Evolutionary conservation across 2,329 filamentous ascomycete species (phyloP).

Genomic region (Neonectria ditissima): DNA sequence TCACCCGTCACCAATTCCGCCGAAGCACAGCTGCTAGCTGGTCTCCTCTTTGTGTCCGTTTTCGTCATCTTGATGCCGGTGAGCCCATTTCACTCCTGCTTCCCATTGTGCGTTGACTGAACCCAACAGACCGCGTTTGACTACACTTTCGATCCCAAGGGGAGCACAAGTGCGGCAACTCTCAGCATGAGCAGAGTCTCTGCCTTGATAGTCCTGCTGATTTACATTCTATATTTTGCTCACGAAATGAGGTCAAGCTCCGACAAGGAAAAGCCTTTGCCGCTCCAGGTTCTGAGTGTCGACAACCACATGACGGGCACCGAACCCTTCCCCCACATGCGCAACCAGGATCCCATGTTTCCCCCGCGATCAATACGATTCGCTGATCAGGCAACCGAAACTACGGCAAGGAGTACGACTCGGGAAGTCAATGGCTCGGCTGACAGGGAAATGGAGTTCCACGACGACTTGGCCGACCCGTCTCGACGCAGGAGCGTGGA

Average conservation of each 20-base stretch:
- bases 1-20: slow-evolving; percentile 64
- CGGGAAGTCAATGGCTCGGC: slow-evolving; percentile 15
- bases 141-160: slow-evolving; percentile 65
- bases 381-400: slow-evolving; percentile 39
- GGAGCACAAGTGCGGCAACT: slow-evolving; percentile 69
- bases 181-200: slow-evolving; percentile 82
- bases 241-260: slow-evolving; percentile 78
- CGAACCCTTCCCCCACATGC: slow-evolving; percentile 11
- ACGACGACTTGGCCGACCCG: not conserved
- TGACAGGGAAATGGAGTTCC: slow-evolving; percentile 8
- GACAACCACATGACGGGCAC: slow-evolving; percentile 46
- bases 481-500: slow-evolving; percentile 11
- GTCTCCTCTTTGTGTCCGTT: slow-evolving; percentile 53
- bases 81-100: slow-evolving; percentile 9
- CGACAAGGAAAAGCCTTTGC: slow-evolving; percentile 76
- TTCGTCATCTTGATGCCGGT: slow-evolving; percentile 55
- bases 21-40: slow-evolving; percentile 51
- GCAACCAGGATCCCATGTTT: slow-evolving; percentile 22
- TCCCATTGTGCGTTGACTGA: not conserved
- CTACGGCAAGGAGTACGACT: slow-evolving; percentile 32
- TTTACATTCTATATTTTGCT: slow-evolving; percentile 79
- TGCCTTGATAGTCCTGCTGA: slow-evolving; percentile 77
- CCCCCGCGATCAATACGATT: slow-evolving; percentile 48
- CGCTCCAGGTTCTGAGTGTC: slow-evolving; percentile 75
- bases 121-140: slow-evolving; percentile 54